Base-by-base conservation (phyloP, 2,329 filamentous ascomycete species). In the Knoxdaviesia proteae region DNA sequence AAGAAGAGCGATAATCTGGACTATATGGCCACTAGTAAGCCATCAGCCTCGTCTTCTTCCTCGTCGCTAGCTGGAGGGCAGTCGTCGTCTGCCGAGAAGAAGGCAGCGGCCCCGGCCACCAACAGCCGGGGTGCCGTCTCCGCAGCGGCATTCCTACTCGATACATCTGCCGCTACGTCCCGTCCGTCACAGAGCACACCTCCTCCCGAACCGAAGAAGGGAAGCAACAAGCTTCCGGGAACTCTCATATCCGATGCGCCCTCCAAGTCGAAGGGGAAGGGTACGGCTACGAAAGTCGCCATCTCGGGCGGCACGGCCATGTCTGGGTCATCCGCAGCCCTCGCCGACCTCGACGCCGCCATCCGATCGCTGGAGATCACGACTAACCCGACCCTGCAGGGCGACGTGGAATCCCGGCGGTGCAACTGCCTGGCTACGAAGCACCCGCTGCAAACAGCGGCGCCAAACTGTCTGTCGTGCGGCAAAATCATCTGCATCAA, bases 401-500 rank as follows among this genome's bases (percentile, higher is more conserved):
- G 49, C 4, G 67, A 69, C 47, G 64, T 75, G 31, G 61, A 63
- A 7, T 67, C 74, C 41, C 71, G 80, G 6, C 76, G 75, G 44
- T 98, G 90, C 59, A 81, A 81, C 51, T 98, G 90, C 57, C 84
- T 92, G 53, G 90, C 83, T 0, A 77, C 81, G 0, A 74, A 83
- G 2, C 90, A 98, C 57, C 83, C 88, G 1, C 70, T 96, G 3
- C 79, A 94, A 38, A 74, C 74, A n/a, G 86, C 88, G 0, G 86
- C 87, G 0, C 90, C 90, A 1, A 98, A 96, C 56, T 98, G 90
- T 55, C 63, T 92, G 10, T 78, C 71, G 38, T 98, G 90, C 52
- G 90, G 90, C 46, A 96, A 96, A 57, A 84, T 98, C 8, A 79
- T 96, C 43, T 98, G 90, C 56, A 75, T 93, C 30, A 87, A 90